Conservation (phyloP, 2,329 filamentous ascomycete genomes). For the Blastomyces parvus region DNA sequence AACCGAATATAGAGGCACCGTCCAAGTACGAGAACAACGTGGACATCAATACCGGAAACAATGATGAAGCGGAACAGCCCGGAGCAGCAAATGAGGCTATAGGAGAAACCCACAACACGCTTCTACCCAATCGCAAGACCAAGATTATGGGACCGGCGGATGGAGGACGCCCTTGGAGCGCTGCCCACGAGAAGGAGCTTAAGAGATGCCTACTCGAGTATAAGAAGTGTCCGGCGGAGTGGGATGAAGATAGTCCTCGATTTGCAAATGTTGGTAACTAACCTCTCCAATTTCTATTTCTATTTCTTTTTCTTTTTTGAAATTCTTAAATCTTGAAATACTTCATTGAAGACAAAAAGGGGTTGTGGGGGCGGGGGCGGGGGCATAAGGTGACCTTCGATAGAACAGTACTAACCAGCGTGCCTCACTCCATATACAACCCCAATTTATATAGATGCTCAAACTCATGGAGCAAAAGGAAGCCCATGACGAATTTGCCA, state of each 20-base stretch:
- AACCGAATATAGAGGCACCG: not conserved
- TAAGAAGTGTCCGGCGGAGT: conserved; percentile 24
- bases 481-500: conserved; percentile 25
- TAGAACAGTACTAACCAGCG: no score
- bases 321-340: not conserved
- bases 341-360: not conserved
- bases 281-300: conserved; percentile 1
- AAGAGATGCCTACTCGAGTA: conserved; percentile 24
- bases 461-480: conserved; percentile 26
- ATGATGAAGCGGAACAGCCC: no score
- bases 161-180: conserved; percentile 14
- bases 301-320: not conserved
- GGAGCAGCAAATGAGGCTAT: no score
- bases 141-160: not conserved
- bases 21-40: not conserved
- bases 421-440: no score
- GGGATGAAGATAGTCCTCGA: conserved; percentile 29
- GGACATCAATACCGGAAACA: not conserved
- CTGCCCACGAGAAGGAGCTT: conserved; percentile 24
- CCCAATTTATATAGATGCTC: conserved; percentile 20
- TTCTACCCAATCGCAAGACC: not conserved
- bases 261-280: conserved; percentile 24
- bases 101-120: not conserved
- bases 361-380: no score
- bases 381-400: no score